Base-by-base conservation (phyloP, 768 basidiomycete species). In the Lactarius trivialis region DNA sequence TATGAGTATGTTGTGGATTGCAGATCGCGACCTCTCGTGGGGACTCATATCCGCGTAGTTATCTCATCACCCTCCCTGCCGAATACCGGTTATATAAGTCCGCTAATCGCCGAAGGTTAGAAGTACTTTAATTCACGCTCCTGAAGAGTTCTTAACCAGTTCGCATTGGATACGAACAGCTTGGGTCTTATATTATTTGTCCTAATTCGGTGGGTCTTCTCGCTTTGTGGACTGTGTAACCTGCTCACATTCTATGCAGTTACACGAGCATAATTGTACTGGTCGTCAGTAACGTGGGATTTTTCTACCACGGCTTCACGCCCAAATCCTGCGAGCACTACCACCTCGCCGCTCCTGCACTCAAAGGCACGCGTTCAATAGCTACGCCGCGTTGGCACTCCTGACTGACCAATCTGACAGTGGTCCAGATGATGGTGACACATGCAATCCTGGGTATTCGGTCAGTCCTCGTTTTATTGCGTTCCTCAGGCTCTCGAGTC, bases 391-490 rank as follows among this genome's bases (percentile, higher is more conserved):
- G 5, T 8, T 14, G 21, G 1, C 4, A 19, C 48, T 12, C 53
- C 4, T 21, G 26, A 4, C 33, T 58, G 12, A 39, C 4, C 1
- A 7, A 19, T 24, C n/a, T 50, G 39, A 3, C 33, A 88, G 87
- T 84, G 5, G n/a, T 85, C 5, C 87, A 88, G 71, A 74, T 76
- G 0, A 83, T 84, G 80, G 74, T 85, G 43, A 86, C 85, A 4
- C 86, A 89, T 68, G 73, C 79, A 7, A 87, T 89, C 59, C 69
- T 89, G 39, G 86, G 81, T 11, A 70, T 85, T 54, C 78, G 85
- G 85, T 84, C 70, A 52, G 72, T 59, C 43, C 15, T 21, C 6
- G 24, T 49, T 41, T 11, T n/a, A 11, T 43, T 28, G 17, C 7
- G n/a, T 52, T 14, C 17, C 9, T 36, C 43, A 3, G 34, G 4